Conservation (phyloP, 495 filamentous ascomycete species). For the Neurospora tetrasperma region DNA sequence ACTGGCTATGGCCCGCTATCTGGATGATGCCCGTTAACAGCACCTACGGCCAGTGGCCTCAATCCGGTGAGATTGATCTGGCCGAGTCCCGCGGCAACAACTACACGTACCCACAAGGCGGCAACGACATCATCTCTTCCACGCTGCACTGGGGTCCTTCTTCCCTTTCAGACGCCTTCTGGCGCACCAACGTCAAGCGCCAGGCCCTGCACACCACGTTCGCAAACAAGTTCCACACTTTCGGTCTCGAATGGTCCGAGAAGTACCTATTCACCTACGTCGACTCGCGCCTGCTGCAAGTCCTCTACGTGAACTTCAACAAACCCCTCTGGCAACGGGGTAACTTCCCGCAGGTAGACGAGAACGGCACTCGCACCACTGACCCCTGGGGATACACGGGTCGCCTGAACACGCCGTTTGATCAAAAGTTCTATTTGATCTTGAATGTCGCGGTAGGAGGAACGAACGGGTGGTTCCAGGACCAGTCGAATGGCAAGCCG, state of each 20-base stretch:
- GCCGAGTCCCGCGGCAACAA: conserved; percentile 72
- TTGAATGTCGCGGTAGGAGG: conserved; percentile 73
- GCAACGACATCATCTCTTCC: conserved; percentile 74
- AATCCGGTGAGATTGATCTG: conserved; percentile 81
- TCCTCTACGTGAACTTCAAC: conserved; percentile 70
- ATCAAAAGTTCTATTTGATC: conserved; percentile 72
- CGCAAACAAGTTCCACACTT: conserved; percentile 56
- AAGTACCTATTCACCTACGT: conserved; percentile 85
- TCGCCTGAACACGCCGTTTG: conserved; percentile 59
- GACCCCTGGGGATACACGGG: conserved; percentile 62
- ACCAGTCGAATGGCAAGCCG: conserved; percentile 59
- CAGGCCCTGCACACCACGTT: conserved; percentile 69
- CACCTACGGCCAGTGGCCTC: conserved; percentile 68
- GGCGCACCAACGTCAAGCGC: conserved; percentile 67
- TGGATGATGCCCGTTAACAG: conserved; percentile 76
- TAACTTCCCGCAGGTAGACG: conserved; percentile 55
- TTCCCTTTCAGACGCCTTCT: conserved; percentile 53
- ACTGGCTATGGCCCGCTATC: conserved; percentile 88
- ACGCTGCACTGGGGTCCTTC: conserved; percentile 73
- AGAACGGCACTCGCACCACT: conserved; percentile 55
- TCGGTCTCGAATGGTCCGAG: conserved; percentile 75
- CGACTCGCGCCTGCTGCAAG: conserved; percentile 66
- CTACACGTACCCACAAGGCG: conserved; percentile 59
- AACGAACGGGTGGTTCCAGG: conserved; percentile 78
- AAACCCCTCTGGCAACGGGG: conserved; percentile 61